These are phyloP conservation scores for Bryum argenteum DNA, from an alignment of 225 moss, liverwort and hornwort species.

Conservation along the genomic window DNA sequence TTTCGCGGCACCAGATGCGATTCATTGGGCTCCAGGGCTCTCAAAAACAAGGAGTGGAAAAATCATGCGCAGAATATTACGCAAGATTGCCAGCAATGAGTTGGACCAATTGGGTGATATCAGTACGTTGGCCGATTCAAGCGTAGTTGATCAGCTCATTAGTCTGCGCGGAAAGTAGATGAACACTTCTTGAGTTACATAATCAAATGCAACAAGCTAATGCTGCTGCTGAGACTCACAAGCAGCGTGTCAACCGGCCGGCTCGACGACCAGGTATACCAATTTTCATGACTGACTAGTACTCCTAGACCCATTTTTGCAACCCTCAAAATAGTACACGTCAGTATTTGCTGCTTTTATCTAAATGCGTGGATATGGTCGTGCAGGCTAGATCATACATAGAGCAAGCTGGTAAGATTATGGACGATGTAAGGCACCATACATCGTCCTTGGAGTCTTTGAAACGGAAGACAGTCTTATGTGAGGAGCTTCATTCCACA, in stretches of 20 bases:
- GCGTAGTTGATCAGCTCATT: slow-evolving; percentile 89
- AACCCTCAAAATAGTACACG: neutral
- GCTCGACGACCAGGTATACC: slow-evolving; percentile 98
- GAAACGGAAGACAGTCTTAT: slow-evolving; percentile 72
- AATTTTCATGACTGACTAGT: slow-evolving; percentile 29
- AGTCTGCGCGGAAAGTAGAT: slow-evolving; percentile 50
- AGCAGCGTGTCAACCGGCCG: slow-evolving; percentile 82
- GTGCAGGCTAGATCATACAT: slow-evolving; percentile 75
- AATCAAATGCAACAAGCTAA: slow-evolving; percentile 86
- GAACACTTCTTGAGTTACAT: slow-evolving; percentile 49
- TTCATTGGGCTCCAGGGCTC: slow-evolving; percentile 97
- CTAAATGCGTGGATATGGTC: slow-evolving; percentile 22
- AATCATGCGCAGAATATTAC: slow-evolving; percentile 92
- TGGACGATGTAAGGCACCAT: slow-evolving; percentile 77
- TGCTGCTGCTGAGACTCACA: slow-evolving; percentile 73
- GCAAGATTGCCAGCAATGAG: slow-evolving; percentile 92
- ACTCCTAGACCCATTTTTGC: slow-evolving; percentile 18
- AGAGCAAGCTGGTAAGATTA: slow-evolving; percentile 78
- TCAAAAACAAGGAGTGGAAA: slow-evolving; percentile 98
- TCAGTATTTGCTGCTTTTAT: too few relatives aligned
- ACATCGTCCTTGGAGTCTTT: slow-evolving; percentile 68
- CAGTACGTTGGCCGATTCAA: slow-evolving; percentile 85
- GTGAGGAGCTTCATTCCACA: slow-evolving; percentile 72
- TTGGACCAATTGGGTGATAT: slow-evolving; percentile 89
- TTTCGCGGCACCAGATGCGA: slow-evolving; percentile 83